Conservation (phyloP, 768 basidiomycete genomes). For the Cubamyces lactineus region DNA sequence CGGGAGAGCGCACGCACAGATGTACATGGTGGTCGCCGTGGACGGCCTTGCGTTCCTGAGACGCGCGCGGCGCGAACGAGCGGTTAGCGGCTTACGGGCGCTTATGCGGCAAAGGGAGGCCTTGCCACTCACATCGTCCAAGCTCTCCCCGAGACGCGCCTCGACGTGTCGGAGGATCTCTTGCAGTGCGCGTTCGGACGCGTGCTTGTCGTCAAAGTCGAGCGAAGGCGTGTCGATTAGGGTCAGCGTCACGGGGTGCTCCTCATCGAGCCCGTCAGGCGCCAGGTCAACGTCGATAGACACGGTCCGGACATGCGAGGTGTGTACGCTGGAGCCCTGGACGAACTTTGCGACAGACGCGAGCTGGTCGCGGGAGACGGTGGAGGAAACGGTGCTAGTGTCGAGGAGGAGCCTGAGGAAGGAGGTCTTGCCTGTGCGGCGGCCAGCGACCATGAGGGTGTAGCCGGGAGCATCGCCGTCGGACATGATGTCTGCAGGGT, state of each 20-base stretch:
- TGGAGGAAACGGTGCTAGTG: constrained; percentile 68
- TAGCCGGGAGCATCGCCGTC: constrained; percentile 47
- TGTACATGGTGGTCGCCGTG: constrained; percentile 80
- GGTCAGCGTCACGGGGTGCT: constrained; percentile 60
- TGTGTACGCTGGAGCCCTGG: constrained; percentile 72
- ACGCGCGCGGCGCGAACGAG: constrained; percentile 24
- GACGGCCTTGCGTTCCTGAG: constrained; percentile 72
- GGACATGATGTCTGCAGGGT: constrained; percentile 13
- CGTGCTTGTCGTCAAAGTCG: constrained; percentile 68
- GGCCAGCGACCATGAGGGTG: constrained; percentile 82
- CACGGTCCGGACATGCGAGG: constrained; percentile 69
- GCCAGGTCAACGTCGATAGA: constrained; percentile 73
- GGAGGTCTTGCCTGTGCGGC: constrained; percentile 83
- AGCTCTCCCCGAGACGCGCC: constrained; percentile 67
- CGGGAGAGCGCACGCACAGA: constrained; percentile 52
- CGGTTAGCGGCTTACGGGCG: constrained; percentile 18
- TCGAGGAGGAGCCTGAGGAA: constrained; percentile 86
- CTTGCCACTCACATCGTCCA: constrained; percentile 70
- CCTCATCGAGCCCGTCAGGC: constrained; percentile 47
- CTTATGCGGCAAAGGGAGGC: constrained; percentile 25
- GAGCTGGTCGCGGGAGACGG: constrained; percentile 73
- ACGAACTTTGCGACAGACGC: constrained; percentile 82
- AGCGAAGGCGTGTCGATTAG: constrained; percentile 84
- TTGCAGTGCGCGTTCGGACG: constrained; percentile 62
- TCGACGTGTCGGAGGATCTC: constrained; percentile 78